Conservation (phyloP, 1,284 basidiomycete genomes). For the Sphaerobolus stellatus region DNA sequence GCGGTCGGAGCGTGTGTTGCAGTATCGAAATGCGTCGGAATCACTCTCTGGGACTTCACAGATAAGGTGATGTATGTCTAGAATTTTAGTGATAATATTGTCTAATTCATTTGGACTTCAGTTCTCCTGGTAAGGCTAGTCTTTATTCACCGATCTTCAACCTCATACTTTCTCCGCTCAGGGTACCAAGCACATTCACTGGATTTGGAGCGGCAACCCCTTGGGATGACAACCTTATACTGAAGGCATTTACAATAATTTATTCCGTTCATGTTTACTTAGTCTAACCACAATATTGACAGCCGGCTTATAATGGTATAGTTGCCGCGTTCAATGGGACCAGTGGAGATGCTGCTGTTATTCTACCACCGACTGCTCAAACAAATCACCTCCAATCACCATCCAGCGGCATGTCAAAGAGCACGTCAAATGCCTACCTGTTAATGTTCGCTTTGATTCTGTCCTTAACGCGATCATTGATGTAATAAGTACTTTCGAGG, state of each 20-base stretch:
- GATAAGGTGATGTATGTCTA: constrained; percentile 35
- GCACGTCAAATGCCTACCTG: no score
- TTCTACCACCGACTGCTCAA: no score
- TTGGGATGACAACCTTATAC: constrained; percentile 44
- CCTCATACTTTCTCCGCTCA: constrained; percentile 24
- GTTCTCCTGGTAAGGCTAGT: neutral
- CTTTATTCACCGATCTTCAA: constrained; percentile 26
- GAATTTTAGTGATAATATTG: neutral
- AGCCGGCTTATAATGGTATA: constrained; percentile 44
- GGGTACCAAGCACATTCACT: constrained; percentile 50
- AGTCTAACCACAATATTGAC: constrained; percentile 37
- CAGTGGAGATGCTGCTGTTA: no score
- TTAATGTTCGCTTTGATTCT: no score
- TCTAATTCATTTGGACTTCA: neutral
- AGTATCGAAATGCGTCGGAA: constrained; percentile 39
- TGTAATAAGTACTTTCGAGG: no score
- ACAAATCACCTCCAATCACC: no score
- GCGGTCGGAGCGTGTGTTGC: constrained; percentile 49
- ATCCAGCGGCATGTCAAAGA: no score
- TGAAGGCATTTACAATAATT: neutral
- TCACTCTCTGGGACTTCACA: constrained; percentile 54
- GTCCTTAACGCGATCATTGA: no score
- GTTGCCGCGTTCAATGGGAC: constrained; percentile 36
- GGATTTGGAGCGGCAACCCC: constrained; percentile 51
- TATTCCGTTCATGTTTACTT: neutral